A percentile compares a stretch with the other conserved stretches of the same genome.
Conservation (phyloP, 2,329 filamentous ascomycete genomes). For the Metarhizium guizhouense region DNA sequence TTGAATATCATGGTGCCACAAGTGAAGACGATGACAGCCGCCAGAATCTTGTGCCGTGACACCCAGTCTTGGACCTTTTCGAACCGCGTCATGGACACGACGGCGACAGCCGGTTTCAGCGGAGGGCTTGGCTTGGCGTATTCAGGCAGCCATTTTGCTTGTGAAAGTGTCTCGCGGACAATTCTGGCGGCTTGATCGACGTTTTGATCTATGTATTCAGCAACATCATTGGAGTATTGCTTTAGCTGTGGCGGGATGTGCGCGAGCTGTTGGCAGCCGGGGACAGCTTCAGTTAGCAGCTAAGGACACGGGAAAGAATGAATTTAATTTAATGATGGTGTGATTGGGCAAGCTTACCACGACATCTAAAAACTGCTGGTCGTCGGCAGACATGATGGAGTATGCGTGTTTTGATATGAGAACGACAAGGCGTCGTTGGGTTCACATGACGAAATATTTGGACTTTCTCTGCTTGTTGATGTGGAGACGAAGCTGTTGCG, state of each 20-base stretch:
- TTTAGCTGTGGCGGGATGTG: constrained; percentile 54
- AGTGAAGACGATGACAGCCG: constrained; percentile 61
- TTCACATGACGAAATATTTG: constrained; percentile 6
- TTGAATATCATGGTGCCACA: constrained; percentile 55
- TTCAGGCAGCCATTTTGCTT: constrained; percentile 65
- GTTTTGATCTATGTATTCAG: constrained; percentile 71
- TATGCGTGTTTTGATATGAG: constrained; percentile 4
- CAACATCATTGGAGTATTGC: constrained; percentile 62
- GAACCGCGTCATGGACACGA: constrained; percentile 25
- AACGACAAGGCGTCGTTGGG: background rate
- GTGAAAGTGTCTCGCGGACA: constrained; percentile 60
- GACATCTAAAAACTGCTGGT: constrained; percentile 64
- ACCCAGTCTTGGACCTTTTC: constrained; percentile 64
- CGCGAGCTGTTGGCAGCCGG: constrained; percentile 32
- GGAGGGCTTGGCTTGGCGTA: constrained; percentile 53
- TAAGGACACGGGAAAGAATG: background rate
- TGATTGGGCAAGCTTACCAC: constrained; percentile 44
- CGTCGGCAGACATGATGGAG: constrained; percentile 63
- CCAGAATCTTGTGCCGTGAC: constrained; percentile 60
- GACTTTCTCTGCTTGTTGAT: constrained; percentile 2
- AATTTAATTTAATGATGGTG: background rate
- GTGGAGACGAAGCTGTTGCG: background rate
- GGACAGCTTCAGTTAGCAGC: constrained; percentile 2
- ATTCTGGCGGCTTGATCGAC: constrained; percentile 67
- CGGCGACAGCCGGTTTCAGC: constrained; percentile 22